Base-by-base conservation (phyloP, 768 basidiomycete species). In the Mrakia gelida region DNA sequence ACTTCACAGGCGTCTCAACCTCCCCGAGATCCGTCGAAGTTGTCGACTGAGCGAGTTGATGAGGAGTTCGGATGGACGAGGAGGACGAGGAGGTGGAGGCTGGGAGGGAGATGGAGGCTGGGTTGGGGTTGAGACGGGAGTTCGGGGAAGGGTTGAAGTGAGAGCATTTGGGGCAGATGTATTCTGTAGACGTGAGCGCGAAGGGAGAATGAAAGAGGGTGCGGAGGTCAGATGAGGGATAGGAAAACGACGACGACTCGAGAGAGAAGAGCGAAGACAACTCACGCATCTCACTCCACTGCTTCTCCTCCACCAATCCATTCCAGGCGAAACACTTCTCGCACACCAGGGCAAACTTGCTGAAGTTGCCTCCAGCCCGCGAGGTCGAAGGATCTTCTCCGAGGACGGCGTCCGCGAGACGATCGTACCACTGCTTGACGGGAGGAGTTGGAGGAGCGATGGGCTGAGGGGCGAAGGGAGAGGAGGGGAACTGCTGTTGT, bases 241-340 rank as follows among this genome's bases (percentile, higher is more conserved):
- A 52, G 49, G 49, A 52, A 7, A 61, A 5, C 63, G 32, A 34
- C 45, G 54, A 56, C 9, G 43, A n/a, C n/a, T n/a, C n/a, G 38
- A 59, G 28, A 23, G 28, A 23, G 63, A 59, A 52, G 18, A 21
- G 18, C 2, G 49, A 43, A 41, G 61, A 61, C 32, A n/a, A 34
- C 38, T 84, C 81, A 95, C 94, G 92, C 41, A 91, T 88, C 80
- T 91, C 90, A 79, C 91, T 90, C 89, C 91, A 95, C 83, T 90
- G 87, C 65, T 87, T 89, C 83, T 93, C 93, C 81, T 91, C 90
- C 15, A 93, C 92, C 3, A 97, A 87, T 4, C 94, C 94, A 79
- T 96, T 96, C 82, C 95, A 94, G 30, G 89, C 85, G 81, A 92
- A 95, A 82, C 94, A 96, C 79, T 89, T 90, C 80, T 90, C 90